Base-by-base conservation (phyloP, 345 rosid genomes). In the Ceriops tagal region DNA sequence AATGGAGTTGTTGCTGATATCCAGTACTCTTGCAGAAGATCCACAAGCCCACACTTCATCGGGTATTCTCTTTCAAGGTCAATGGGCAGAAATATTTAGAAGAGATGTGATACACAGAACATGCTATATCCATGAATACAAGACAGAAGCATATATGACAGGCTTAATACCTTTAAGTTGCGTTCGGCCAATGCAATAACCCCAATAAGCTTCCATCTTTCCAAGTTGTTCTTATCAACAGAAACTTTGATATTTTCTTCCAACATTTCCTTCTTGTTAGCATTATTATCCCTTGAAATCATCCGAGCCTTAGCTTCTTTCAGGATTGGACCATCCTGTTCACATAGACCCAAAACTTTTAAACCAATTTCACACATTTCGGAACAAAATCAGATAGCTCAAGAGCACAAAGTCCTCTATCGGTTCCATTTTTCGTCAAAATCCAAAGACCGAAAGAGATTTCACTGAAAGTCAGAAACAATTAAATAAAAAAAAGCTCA, bases 141-240 rank as follows among this genome's bases (percentile, higher is more conserved):
- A 24, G 71, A 26, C 21, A 53, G 8, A 47, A 64, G 5, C 53
- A 13, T 59, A 43, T 43, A 43, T 34, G 31, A 70, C 24, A 5
- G 47, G 61, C 20, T 69, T 67, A 55, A 62, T 77, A 93, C 98
- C 92, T 85, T 84, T 80, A 93, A 81, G 75, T 80, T 83, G 71
- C 87, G 71, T 69, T 84, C 91, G 21, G 91, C 81, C 67, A 93
- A 78, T 7, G 86, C 92, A 65, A 89, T 58, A 24, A 91, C 88
- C 70, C 96, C 92, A 10, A 97, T 93, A 35, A 83, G 73, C 69
- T 87, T 88, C 97, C 97, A 91, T 68, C 90, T 77, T 62, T 77
- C 86, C 73, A 76, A 62, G 8, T 85, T 74, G 22, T 69, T 81
- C 82, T 87, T 87, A 73, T 86, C 84, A 35, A 86, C 61, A 27